phyloP scores from a whole-genome alignment of 1,139 yeast genomes.

The Sugiyamaella xylanicola region DNA sequence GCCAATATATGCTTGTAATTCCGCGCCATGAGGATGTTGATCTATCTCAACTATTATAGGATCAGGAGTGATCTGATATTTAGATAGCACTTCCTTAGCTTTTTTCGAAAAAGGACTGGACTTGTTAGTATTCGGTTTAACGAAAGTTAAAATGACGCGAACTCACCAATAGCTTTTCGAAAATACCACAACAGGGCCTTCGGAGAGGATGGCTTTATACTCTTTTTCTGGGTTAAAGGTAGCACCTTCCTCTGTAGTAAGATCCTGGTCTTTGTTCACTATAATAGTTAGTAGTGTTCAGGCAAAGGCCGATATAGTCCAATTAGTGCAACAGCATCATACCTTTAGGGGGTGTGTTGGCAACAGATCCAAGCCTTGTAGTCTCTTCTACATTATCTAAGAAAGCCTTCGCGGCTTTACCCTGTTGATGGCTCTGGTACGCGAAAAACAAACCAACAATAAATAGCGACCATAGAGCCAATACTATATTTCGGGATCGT shows the following conservation, averaged over 20 bases:
- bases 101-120: constrained; percentile 64
- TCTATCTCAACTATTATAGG: constrained; percentile 82
- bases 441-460: constrained; percentile 33
- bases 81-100: constrained; percentile 65
- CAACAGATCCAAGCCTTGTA: constrained; percentile 30
- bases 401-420: constrained; percentile 26
- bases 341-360: constrained; percentile 16
- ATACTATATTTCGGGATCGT: constrained; percentile 34
- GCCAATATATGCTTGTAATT: constrained; percentile 74
- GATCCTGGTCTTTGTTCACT: constrained; percentile 27
- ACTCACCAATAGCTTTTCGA: constrained; percentile 48
- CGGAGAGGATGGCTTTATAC: constrained; percentile 56
- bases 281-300: neutral
- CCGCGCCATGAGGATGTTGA: constrained; percentile 66
- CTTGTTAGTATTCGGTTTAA: constrained; percentile 10
- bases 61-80: constrained; percentile 70
- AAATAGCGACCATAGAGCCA: constrained; percentile 36
- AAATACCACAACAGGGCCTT: constrained; percentile 59
- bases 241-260: constrained; percentile 39
- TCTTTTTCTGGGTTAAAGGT: constrained; percentile 64
- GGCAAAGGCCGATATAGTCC: neutral
- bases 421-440: constrained; percentile 32
- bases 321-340: neutral
- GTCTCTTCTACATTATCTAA: constrained; percentile 32
- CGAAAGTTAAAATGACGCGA: constrained; percentile 50